Base-by-base conservation (phyloP, 345 rosid genomes). In the Raphanus raphanistrum region DNA sequence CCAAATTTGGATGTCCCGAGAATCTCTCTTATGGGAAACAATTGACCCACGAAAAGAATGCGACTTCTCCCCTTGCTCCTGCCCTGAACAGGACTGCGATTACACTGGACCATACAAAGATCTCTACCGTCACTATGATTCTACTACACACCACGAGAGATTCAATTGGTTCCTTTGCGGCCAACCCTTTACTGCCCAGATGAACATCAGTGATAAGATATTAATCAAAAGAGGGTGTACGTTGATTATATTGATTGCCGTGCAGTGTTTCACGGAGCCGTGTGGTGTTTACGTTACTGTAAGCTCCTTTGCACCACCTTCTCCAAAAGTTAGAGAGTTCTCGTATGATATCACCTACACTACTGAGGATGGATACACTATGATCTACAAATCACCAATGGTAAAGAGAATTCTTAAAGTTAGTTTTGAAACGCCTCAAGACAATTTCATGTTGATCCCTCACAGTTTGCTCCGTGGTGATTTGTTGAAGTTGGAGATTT, bases 361-460 rank as follows among this genome's bases (percentile, higher is more conserved):
- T 3, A 45, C 27, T 0, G 43, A 38, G 21, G 57, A 66, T 45
- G 58, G 71, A 8, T 55, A 27, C 25, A 43, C 21, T 66, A 55
- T 26, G 15, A 43, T 50, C 43, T 54, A 63, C 36, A 63, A 63
- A 16, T 64, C 70, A 5, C 43, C 29, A 3, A 4, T 6, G 0
- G 33, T 75, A 25, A 57, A 57, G 45, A 75, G 13, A n/a, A 6
- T 75, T 66, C 60, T 27, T 57, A 1, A 28, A 57, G 45, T 58
- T 12, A 36, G 43, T 3, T 27, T 3, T 6, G 3, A 54, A 28
- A 32, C 2, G 0, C 58, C 72, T n/a, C 5, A 8, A 15, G 57
- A 66, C 8, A 55, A 57, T 28, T 57, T 69, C 43, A 5, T 52
- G 73, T 69, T 69, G 13, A 5, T 69, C 10, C 63, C 73, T 29